A percentile compares a stretch with the other conserved stretches of the same genome.
Evolutionary conservation across 1,284 basidiomycete genomes (phyloP).

Genomic region (Stereum hirsutum): DNA sequence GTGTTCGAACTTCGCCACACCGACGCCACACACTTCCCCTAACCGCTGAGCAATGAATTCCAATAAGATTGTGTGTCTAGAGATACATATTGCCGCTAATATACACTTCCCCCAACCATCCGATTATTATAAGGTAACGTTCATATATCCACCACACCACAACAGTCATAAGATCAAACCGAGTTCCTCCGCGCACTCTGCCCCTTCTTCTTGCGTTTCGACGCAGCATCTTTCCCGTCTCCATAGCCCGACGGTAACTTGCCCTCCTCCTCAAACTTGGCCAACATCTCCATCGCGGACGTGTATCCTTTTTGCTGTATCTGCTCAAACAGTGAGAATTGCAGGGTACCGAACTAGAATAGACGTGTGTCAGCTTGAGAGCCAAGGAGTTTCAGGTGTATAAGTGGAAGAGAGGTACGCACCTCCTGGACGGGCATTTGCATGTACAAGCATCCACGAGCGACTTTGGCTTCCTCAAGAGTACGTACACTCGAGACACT

Average conservation of each 20-base stretch:
- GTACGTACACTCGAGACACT: slow-evolving; percentile 95
- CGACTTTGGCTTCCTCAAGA: slow-evolving; percentile 88
- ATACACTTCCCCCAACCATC: too few species aligned
- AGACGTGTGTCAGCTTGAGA: slow-evolving; percentile 10
- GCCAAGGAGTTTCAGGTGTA: neutral
- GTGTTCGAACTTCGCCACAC: too few species aligned
- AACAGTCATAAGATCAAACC: too few species aligned
- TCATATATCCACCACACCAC: too few species aligned
- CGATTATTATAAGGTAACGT: too few species aligned
- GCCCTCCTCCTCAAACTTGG: slow-evolving; percentile 77
- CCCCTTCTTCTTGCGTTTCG: slow-evolving; percentile 53
- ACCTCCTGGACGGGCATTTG: slow-evolving; percentile 92
- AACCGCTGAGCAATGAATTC: too few species aligned
- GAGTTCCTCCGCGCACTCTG: slow-evolving; percentile 72
- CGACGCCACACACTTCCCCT: too few species aligned
- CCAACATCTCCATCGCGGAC: slow-evolving; percentile 66
- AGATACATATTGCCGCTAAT: too few species aligned
- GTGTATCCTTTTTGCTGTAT: slow-evolving; percentile 80
- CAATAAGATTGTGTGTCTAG: too few species aligned
- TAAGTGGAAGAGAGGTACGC: slow-evolving; percentile 12
- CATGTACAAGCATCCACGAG: slow-evolving; percentile 86
- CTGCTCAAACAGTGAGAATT: slow-evolving; percentile 76
- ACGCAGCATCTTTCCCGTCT: slow-evolving; percentile 37
- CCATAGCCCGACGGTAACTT: slow-evolving; percentile 67
- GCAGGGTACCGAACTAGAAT: slow-evolving; percentile 68